Evolutionary conservation across 2,329 filamentous ascomycete species (phyloP).

Genomic region (Epicoccum nigrum): DNA sequence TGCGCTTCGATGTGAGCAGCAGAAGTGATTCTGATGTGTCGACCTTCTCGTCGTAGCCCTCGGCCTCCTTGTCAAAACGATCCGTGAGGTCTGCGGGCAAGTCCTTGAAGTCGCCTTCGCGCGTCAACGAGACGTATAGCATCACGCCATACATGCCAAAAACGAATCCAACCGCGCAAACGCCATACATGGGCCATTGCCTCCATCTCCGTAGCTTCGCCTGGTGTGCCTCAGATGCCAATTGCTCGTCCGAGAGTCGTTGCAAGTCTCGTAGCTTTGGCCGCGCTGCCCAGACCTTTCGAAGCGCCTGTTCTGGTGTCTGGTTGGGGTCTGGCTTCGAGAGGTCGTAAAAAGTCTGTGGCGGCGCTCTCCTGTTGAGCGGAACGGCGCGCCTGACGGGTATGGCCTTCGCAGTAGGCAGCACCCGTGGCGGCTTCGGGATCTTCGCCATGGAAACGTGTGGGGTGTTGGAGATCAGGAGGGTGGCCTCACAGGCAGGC

Average conservation of each 20-base stretch:
- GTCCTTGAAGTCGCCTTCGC: slow-evolving; percentile 27
- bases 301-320: slow-evolving; percentile 25
- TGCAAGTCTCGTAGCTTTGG: slow-evolving; percentile 34
- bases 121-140: slow-evolving; percentile 44
- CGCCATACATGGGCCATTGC: slow-evolving; percentile 42
- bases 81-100: slow-evolving; percentile 51
- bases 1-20: slow-evolving; percentile 50
- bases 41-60: slow-evolving; percentile 56
- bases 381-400: slow-evolving; percentile 27
- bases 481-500: background rate
- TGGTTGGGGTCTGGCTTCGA: slow-evolving; percentile 20
- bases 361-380: slow-evolving; percentile 24
- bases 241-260: slow-evolving; percentile 36
- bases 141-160: slow-evolving; percentile 50
- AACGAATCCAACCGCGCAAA: slow-evolving; percentile 44
- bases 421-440: slow-evolving; percentile 34
- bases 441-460: slow-evolving; percentile 40
- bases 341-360: slow-evolving; percentile 17
- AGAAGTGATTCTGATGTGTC: slow-evolving; percentile 52
- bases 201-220: slow-evolving; percentile 39
- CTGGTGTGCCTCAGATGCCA: slow-evolving; percentile 32
- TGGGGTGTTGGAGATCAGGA: slow-evolving; percentile 1
- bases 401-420: slow-evolving; percentile 29
- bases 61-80: slow-evolving; percentile 54
- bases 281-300: slow-evolving; percentile 34